These are phyloP conservation scores for Tremella mesenterica DNA, from an alignment of 768 basidiomycete genomes.

Conservation along the genomic window DNA sequence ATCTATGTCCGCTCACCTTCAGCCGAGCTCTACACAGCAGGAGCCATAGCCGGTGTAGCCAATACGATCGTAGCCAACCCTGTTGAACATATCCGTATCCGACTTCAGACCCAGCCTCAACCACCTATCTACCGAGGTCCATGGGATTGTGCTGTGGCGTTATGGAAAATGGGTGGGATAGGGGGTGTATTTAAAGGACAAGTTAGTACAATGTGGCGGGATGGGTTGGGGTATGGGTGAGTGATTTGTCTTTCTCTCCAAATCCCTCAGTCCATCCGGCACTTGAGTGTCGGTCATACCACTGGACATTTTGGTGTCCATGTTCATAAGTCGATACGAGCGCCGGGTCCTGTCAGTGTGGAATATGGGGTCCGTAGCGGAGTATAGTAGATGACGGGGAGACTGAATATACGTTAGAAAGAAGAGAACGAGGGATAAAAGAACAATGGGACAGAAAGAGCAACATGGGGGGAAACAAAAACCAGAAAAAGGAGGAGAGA, in stretches of 20 bases:
- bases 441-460: too few relatives aligned
- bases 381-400: too few relatives aligned
- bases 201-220: conserved; percentile 65
- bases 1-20: neutral
- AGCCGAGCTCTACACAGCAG: conserved; percentile 64
- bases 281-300: too few relatives aligned
- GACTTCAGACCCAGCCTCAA: conserved; percentile 76
- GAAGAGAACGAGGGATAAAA: too few relatives aligned
- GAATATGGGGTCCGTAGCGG: too few relatives aligned
- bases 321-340: too few relatives aligned
- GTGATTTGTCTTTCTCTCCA: too few relatives aligned
- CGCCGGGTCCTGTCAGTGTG: too few relatives aligned
- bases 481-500: neutral
- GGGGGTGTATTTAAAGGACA: conserved; percentile 89
- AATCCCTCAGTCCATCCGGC: too few relatives aligned
- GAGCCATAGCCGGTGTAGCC: conserved; percentile 75
- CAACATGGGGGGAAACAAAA: conserved; percentile 64
- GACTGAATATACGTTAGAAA: too few relatives aligned
- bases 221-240: conserved; percentile 45
- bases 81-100: conserved; percentile 94
- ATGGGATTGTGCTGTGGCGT: conserved; percentile 77
- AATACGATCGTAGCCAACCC: conserved; percentile 92
- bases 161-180: conserved; percentile 63
- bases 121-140: conserved; percentile 76
- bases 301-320: too few relatives aligned